Percentiles rank a stretch among this genome's conserved stretches.
phyloP scores from a whole-genome alignment of 2,329 filamentous ascomycete species.

The Xylariaceae sp. region DNA sequence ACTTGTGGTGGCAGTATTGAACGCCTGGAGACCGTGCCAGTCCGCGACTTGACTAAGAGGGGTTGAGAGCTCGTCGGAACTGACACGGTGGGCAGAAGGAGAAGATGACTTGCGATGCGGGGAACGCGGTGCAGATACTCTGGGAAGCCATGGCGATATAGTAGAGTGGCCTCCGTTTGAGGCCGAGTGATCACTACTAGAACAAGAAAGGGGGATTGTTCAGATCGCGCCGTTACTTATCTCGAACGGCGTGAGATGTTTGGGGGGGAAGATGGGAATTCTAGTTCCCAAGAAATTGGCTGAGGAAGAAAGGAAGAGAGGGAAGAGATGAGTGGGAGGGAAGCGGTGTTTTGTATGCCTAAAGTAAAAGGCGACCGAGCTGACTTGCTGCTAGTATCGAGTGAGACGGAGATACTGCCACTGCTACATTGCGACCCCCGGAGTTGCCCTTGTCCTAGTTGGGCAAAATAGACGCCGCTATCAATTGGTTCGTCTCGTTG shows the following conservation, averaged over 20 bases:
- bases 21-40: constrained; percentile 23
- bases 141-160: constrained; percentile 27
- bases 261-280: too few relatives aligned
- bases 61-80: constrained; percentile 13
- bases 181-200: constrained; percentile 27
- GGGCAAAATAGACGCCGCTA: too few relatives aligned
- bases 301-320: constrained; percentile 9
- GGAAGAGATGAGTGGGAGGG: constrained; percentile 15
- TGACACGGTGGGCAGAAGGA: constrained; percentile 21
- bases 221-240: constrained; percentile 24
- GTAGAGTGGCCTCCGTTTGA: constrained; percentile 28
- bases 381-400: too few relatives aligned
- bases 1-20: too few relatives aligned
- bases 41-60: constrained; percentile 22
- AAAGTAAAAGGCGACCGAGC: too few relatives aligned
- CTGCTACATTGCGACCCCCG: too few relatives aligned
- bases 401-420: too few relatives aligned
- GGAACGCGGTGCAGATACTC: constrained; percentile 14
- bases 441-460: too few relatives aligned
- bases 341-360: constrained; percentile 9
- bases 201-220: constrained; percentile 24
- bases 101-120: constrained; percentile 16
- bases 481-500: too few relatives aligned
- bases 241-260: constrained; percentile 22
- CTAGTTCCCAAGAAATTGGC: constrained; percentile 17